These are phyloP conservation scores for Bidens hawaiensis DNA, from an alignment of 140 eudicot species.

Conservation along the genomic window DNA sequence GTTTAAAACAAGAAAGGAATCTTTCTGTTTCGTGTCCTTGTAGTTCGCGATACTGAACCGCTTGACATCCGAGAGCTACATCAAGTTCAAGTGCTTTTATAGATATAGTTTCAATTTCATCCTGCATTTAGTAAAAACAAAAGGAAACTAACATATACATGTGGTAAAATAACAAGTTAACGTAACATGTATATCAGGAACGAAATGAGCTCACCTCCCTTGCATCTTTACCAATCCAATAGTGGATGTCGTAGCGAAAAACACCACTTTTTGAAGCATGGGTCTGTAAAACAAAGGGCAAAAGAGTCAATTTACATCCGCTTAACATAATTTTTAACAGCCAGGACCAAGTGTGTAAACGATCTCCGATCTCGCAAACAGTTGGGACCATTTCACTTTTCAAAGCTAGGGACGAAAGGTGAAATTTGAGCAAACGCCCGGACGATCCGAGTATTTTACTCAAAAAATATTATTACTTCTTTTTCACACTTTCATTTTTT, in stretches of 20 bases:
- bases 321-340: no score
- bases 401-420: no score
- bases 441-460: no score
- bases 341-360: no score
- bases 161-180: neutral
- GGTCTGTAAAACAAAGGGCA: conserved; percentile 56
- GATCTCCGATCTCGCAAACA: no score
- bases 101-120: conserved; percentile 79
- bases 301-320: no score
- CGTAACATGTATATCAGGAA: neutral
- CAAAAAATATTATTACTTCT: neutral
- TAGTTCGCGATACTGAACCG: conserved; percentile 91
- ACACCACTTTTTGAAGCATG: conserved; percentile 70
- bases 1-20: conserved; percentile 84
- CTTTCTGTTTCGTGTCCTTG: conserved; percentile 89
- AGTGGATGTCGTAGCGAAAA: conserved; percentile 76
- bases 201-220: conserved; percentile 56
- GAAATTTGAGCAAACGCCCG: no score
- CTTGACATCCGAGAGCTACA: conserved; percentile 89
- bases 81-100: conserved; percentile 82
- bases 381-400: no score
- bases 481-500: neutral
- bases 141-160: neutral
- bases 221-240: conserved; percentile 95
- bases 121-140: conserved; percentile 35